Conservation (phyloP, 345 rosid genomes). For the Eucalyptus leucophloia region DNA sequence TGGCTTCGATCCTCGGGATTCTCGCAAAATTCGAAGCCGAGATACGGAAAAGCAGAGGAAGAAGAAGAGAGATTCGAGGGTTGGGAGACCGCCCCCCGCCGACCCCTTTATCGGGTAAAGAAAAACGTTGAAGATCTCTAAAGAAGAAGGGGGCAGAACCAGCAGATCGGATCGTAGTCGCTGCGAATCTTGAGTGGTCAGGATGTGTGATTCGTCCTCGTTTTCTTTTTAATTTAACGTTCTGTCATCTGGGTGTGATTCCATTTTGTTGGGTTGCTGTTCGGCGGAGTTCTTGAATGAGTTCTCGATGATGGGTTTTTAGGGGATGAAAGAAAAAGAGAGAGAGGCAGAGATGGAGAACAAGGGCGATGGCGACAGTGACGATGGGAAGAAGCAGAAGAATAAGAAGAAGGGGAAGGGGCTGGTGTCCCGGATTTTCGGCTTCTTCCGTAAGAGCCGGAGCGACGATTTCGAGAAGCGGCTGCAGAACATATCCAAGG, state of each 20-base stretch:
- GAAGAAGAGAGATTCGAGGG: neutral
- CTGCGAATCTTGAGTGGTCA: neutral
- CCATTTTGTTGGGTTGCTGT: neutral
- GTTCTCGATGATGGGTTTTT: neutral
- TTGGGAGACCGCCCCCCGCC: neutral
- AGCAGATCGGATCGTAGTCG: neutral
- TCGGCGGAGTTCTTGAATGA: neutral
- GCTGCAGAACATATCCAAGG: conserved; percentile 65
- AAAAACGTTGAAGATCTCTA: neutral
- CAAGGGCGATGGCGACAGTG: neutral
- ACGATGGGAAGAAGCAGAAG: conserved; percentile 1
- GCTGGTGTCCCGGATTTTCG: conserved; percentile 55
- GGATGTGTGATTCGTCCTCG: neutral
- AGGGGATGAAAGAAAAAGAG: neutral
- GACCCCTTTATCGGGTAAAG: neutral
- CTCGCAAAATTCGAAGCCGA: neutral
- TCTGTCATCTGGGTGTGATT: neutral
- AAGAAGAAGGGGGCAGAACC: neutral
- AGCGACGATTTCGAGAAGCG: conserved; percentile 92
- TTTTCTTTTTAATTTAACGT: neutral
- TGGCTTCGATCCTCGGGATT: neutral
- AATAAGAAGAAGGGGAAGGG: conserved; percentile 32
- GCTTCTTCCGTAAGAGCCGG: conserved; percentile 29
- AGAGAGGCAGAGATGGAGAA: neutral
- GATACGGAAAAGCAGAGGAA: neutral